Conservation (phyloP, 306 rosid genomes). For the Trifolium dubium region DNA sequence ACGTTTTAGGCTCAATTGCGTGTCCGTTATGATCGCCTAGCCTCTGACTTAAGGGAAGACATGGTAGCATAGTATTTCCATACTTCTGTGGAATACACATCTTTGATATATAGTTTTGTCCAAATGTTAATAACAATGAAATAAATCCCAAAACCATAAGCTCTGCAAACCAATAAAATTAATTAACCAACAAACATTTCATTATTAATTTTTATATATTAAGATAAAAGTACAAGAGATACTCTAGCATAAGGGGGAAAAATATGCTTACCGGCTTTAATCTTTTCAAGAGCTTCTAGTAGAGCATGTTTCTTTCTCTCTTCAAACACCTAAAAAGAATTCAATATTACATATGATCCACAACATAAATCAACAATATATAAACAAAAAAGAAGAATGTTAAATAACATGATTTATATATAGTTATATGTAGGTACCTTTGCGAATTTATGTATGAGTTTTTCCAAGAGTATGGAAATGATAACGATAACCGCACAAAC, state of each 20-base stretch:
- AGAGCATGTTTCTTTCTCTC: conserved; percentile 64
- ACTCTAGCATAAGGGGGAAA: not conserved
- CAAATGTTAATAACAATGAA: conserved; percentile 83
- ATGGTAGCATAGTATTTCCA: conserved; percentile 78
- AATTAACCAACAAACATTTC: not conserved
- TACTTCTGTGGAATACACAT: conserved; percentile 57
- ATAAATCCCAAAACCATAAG: conserved; percentile 97
- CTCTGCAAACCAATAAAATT: conserved; percentile 58
- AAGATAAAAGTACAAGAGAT: not conserved
- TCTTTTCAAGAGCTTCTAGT: conserved; percentile 90
- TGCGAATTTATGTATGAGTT: conserved; percentile 66
- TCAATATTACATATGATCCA: not conserved
- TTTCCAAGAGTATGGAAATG: conserved; percentile 74
- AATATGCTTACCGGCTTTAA: conserved; percentile 68
- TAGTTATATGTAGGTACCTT: conserved; percentile 43
- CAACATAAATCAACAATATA: not conserved
- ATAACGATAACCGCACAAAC: conserved; percentile 79
- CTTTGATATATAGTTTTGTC: conserved; percentile 69
- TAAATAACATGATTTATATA: not conserved
- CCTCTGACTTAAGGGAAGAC: conserved; percentile 34
- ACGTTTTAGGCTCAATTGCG: not conserved
- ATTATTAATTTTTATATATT: not conserved
- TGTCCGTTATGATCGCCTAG: not conserved
- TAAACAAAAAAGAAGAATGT: not conserved
- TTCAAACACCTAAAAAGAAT: conserved; percentile 58